Conservation (phyloP, 2,329 filamentous ascomycete genomes). For the Cryphonectria naterciae region DNA sequence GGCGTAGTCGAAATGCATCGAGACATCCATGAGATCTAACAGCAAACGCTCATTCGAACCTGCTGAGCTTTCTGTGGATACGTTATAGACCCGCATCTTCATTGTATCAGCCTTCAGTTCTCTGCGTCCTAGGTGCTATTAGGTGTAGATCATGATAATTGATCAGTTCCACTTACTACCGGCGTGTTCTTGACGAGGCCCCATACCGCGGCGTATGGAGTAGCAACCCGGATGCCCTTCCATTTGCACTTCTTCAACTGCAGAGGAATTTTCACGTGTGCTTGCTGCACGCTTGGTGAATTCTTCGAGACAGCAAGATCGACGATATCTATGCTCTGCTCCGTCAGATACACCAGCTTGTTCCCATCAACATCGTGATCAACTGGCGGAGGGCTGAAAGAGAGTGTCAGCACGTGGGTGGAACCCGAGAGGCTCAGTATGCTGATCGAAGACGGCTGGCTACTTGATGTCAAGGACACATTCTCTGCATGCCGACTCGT, state of each 20-base stretch:
- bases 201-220: constrained; percentile 19
- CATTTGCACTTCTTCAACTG: neutral
- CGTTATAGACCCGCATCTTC: constrained; percentile 16
- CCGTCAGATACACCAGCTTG: constrained; percentile 11
- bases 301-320: neutral
- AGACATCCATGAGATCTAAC: neutral
- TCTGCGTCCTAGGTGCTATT: neutral
- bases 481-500: neutral
- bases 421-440: neutral
- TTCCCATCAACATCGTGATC: constrained; percentile 20
- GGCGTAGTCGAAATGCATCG: constrained; percentile 4
- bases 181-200: constrained; percentile 2
- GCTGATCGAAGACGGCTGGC: neutral
- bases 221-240: constrained; percentile 18
- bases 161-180: neutral
- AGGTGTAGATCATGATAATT: neutral
- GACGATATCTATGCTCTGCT: constrained; percentile 8
- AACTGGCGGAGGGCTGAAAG: constrained; percentile 4
- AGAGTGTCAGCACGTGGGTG: neutral
- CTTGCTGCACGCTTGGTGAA: neutral
- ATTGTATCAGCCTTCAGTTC: neutral
- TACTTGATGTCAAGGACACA: neutral
- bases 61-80: neutral
- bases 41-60: neutral
- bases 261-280: neutral